Conservation (phyloP, 352 stramenopile genomes). For the Globisporangium iwayamae region DNA sequence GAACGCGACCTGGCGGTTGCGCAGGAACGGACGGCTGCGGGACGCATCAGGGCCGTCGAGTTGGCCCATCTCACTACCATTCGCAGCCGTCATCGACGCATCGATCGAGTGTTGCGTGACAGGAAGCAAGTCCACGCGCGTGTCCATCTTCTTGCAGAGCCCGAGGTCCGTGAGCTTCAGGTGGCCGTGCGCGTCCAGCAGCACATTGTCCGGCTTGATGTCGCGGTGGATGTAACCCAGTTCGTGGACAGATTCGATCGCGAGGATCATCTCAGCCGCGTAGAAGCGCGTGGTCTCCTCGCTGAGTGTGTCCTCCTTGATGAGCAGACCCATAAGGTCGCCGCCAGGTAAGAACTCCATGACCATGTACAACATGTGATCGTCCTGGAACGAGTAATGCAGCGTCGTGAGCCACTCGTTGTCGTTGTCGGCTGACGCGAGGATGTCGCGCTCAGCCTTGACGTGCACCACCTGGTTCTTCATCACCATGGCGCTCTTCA, state of each 20-base stretch:
- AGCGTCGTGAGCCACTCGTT: constrained; percentile 97
- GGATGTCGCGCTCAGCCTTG: constrained; percentile 95
- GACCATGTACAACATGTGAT: constrained; percentile 89
- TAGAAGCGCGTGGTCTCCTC: constrained; percentile 93
- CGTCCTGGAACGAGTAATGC: constrained; percentile 97
- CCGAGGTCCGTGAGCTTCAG: constrained; percentile 99
- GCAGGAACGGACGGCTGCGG: constrained; percentile 49
- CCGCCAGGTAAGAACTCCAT: constrained; percentile 99
- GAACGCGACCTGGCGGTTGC: constrained; percentile 90
- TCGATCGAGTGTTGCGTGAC: constrained; percentile 72
- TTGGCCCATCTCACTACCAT: neutral
- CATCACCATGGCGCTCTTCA: constrained; percentile 89
- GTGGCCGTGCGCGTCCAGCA: constrained; percentile 97
- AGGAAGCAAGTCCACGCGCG: constrained; percentile 73
- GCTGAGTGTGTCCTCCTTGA: constrained; percentile 96
- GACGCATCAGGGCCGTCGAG: constrained; percentile 34
- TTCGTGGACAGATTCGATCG: constrained; percentile 97
- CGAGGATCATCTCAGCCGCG: constrained; percentile 97
- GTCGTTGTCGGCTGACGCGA: constrained; percentile 91
- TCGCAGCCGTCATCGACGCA: constrained; percentile 18
- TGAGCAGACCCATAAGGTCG: constrained; percentile 99
- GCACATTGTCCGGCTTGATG: constrained; percentile 96
- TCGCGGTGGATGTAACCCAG: constrained; percentile 99
- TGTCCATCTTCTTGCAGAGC: constrained; percentile 96
- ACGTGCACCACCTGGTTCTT: constrained; percentile 97